These are phyloP conservation scores for Cercophora newfieldiana DNA, from an alignment of 495 filamentous ascomycete species.

Conservation along the genomic window DNA sequence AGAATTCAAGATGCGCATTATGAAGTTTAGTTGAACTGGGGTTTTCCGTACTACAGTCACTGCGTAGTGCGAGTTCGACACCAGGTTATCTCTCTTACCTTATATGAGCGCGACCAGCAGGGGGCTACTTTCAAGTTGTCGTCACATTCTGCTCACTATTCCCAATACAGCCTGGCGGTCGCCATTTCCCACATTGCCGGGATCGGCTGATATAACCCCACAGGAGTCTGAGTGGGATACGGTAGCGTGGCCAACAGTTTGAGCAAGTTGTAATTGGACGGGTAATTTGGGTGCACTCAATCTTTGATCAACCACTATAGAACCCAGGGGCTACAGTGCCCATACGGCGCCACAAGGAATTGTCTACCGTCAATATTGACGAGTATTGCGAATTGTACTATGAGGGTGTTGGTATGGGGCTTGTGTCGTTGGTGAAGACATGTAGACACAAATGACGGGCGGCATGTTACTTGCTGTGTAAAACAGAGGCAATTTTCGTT, in stretches of 20 bases:
- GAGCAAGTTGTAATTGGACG: slow-evolving; percentile 14
- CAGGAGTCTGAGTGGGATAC: not conserved
- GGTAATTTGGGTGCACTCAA: slow-evolving; percentile 2
- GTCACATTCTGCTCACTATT: too few species aligned
- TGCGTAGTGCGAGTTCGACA: not conserved
- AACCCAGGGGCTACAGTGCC: not conserved
- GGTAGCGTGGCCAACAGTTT: not conserved
- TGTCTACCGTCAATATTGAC: too few species aligned
- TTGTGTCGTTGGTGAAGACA: too few species aligned
- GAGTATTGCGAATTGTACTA: too few species aligned
- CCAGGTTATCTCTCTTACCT: not conserved
- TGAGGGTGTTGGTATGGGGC: too few species aligned
- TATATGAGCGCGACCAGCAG: not conserved
- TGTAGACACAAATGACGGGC: too few species aligned
- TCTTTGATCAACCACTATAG: slow-evolving; percentile 10
- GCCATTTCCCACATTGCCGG: not conserved
- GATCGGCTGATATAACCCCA: not conserved
- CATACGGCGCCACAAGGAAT: too few species aligned
- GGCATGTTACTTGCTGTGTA: too few species aligned
- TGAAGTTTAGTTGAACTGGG: not conserved
- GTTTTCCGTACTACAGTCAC: not conserved
- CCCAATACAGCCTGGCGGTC: not conserved
- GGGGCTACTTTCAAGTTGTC: not conserved
- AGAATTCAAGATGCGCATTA: slow-evolving; percentile 3
- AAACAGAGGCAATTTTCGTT: too few species aligned